Base-by-base conservation (phyloP, 306 rosid genomes). In the Fragaria vesca region DNA sequence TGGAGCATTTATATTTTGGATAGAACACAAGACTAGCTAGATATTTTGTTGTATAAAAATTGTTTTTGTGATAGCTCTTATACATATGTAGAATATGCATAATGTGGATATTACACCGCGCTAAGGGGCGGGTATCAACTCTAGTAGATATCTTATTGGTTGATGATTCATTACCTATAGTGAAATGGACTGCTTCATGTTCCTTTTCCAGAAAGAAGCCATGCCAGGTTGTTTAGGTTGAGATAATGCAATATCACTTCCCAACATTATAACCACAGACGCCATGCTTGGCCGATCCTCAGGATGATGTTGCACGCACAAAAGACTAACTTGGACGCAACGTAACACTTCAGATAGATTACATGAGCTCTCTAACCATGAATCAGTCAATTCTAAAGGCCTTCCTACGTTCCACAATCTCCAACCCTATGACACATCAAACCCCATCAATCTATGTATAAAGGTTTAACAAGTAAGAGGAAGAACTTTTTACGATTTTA, bases 241-340 rank as follows among this genome's bases (percentile, higher is more conserved):
- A 6, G 88, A 48, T 81, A 88, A 83, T 2, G 42, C 32, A 42
- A 28, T 73, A 45, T 83, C 87, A 74, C 87, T 85, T 46, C 83
- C 81, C 54, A 88, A 67, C 90, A 88, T 83, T 38, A 85, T 45
- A 70, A 86, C 81, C 12, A 86, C 88, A 55, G 82, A 68, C 0
- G 85, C 67, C 90, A 87, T 90, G 80, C 78, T 77, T 65, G 90
- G 91, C 81, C 94, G 82, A 15, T 87, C 91, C 4, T 87, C 82
- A 0, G 88, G 86, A 66, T 69, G 77, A 17, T 72, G 84, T 67
- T 90, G 91, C 47, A 86, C 67, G 38, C 91, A 88, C 58, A 90
- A 52, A 38, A 88, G 85, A 71, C 89, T 79, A 1, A 88, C 75
- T 34, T 90, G 89, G 24, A 88, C 82, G 85, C 84, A 78, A 9